These are phyloP conservation scores for Salisapilia sapeloensis DNA, from an alignment of 352 stramenopile genomes.

Conservation along the genomic window DNA sequence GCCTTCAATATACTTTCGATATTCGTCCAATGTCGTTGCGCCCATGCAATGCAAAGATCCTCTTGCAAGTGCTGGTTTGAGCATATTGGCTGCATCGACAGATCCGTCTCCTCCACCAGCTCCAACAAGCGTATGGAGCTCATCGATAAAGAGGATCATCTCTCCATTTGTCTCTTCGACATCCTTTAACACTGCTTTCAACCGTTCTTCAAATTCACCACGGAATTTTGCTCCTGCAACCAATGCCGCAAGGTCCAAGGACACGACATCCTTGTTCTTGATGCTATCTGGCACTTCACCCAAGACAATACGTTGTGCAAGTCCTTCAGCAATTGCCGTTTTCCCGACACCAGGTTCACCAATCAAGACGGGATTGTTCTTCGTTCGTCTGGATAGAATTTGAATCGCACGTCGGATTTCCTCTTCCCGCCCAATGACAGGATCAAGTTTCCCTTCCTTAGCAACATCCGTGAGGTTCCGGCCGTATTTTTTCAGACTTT, in stretches of 20 bases:
- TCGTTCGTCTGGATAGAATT: slow-evolving; percentile 90
- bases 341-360: slow-evolving; percentile 95
- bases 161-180: slow-evolving; percentile 89
- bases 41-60: slow-evolving; percentile 86
- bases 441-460: slow-evolving; percentile 73
- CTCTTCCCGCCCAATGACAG: slow-evolving; percentile 88
- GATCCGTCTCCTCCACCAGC: slow-evolving; percentile 77
- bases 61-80: slow-evolving; percentile 90
- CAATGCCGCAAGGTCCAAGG: slow-evolving; percentile 89
- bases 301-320: slow-evolving; percentile 90
- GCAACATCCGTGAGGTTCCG: slow-evolving; percentile 59
- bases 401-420: slow-evolving; percentile 92
- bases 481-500: slow-evolving; percentile 65
- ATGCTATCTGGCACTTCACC: slow-evolving; percentile 93
- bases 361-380: slow-evolving; percentile 98
- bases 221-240: slow-evolving; percentile 92
- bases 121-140: slow-evolving; percentile 88
- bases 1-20: slow-evolving; percentile 93
- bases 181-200: slow-evolving; percentile 93
- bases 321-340: slow-evolving; percentile 89
- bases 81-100: slow-evolving; percentile 87
- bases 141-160: slow-evolving; percentile 94
- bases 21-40: slow-evolving; percentile 90
- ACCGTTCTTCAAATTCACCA: slow-evolving; percentile 94
- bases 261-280: slow-evolving; percentile 86